Percentiles rank a stretch among this genome's conserved stretches.
Conservation (phyloP, 2,329 filamentous ascomycete species). For the Fonsecaea pedrosoi region DNA sequence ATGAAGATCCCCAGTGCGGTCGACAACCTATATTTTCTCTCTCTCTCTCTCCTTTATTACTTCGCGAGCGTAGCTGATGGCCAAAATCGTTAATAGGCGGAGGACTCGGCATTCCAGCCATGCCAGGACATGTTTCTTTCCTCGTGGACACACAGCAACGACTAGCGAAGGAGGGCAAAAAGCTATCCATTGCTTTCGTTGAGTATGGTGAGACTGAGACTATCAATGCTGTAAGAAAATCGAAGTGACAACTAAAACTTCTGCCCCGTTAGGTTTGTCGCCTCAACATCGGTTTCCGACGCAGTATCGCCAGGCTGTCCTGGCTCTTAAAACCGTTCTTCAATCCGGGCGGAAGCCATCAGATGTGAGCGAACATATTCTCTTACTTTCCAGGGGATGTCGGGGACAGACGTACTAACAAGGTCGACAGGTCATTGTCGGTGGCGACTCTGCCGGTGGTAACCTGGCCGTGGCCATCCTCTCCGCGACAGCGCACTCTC, state of each 20-base stretch:
- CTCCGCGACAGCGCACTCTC: constrained; percentile 13
- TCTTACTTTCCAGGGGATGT: background rate
- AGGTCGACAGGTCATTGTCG: constrained; percentile 27
- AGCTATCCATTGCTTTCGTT: constrained; percentile 11
- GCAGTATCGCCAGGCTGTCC: constrained; percentile 20
- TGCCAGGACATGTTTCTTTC: constrained; percentile 21
- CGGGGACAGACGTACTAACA: background rate
- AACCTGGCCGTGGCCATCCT: constrained; percentile 27
- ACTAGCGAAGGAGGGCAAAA: constrained; percentile 4
- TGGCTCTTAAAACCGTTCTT: constrained; percentile 18
- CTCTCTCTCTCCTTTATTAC: background rate
- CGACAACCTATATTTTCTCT: background rate
- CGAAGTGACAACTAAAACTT: background rate
- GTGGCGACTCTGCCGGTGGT: constrained; percentile 32
- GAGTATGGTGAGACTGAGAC: constrained; percentile 20
- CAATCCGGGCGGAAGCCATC: constrained; percentile 8
- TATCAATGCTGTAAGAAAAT: background rate
- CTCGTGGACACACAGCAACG: background rate
- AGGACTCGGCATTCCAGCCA: constrained; percentile 17
- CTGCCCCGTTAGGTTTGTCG: background rate
- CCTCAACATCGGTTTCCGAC: constrained; percentile 8
- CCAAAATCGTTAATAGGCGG: constrained; percentile 9
- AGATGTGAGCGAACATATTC: constrained; percentile 18
- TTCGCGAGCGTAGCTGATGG: background rate
- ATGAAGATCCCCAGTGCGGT: background rate